Base-by-base conservation (phyloP, 441 rosid species). In the Sinapis alba region DNA sequence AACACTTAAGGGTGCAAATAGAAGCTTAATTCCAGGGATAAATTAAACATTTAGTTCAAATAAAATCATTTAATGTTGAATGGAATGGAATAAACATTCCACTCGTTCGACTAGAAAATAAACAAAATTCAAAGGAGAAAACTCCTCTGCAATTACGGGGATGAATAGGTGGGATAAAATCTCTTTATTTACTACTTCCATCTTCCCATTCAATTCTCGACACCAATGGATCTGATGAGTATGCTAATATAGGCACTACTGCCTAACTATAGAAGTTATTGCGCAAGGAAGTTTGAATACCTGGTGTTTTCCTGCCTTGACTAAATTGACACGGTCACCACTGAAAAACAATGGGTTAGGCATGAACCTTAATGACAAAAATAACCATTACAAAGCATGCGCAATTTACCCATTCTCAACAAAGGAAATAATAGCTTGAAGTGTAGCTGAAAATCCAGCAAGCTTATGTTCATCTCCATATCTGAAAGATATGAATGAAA, bases 381-480 rank as follows among this genome's bases (percentile, higher is more conserved):
- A 36, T 10, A 75, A 30, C 24, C 27, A 28, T 27, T 69, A 41
- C 7, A 41, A 41, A 41, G 47, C 47, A 41, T 62, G 51, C 6
- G 12, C 74, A 65, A 77, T 61, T 74, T 83, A 96, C 98, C 97
- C 93, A 86, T 90, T 93, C 89, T 93, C 99, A 65, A 96, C 97
- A 72, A 96, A 93, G 74, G 99, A 96, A 72, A 96, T 96, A 74
- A 93, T 96, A 78, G 99, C 99, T 82, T 96, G 99, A 74, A 92
- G 83, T 19, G 99, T 96, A 32, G 99, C 99, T 60, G 99, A 93
- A 83, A 96, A 96, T 62, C 98, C 99, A 24, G 98, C 99, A 30
- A 93, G 90, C 83, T 89, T 96, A 85, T 93, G 97, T 63, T 93
- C 99, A 74, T 93, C 98, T 65, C 98, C 98, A 81, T 96, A 90